Conservation (phyloP, 202 grass and related monocot species). For the Zizania palustris region DNA sequence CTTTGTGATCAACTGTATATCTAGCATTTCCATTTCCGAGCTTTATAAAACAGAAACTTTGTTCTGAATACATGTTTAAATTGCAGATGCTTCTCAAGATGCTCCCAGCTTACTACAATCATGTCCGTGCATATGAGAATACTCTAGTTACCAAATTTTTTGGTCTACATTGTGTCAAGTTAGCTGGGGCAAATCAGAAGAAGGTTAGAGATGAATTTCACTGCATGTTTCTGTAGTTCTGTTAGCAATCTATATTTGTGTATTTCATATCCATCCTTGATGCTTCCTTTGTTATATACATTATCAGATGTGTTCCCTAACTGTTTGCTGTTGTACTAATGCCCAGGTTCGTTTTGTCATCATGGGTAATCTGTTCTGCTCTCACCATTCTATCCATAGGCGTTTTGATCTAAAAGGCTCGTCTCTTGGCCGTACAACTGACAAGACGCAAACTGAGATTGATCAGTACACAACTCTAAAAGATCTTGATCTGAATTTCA, state of each 20-base stretch:
- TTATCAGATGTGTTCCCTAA: constrained; percentile 26
- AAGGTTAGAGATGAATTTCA: constrained; percentile 70
- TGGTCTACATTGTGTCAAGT: constrained; percentile 90
- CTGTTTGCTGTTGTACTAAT: constrained; percentile 34
- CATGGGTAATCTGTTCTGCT: constrained; percentile 98
- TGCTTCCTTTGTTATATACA: background rate
- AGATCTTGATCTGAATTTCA: constrained; percentile 98
- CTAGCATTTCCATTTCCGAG: constrained; percentile 30
- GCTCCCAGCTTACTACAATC: constrained; percentile 97
- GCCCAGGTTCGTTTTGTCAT: constrained; percentile 97
- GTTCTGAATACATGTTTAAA: constrained; percentile 40
- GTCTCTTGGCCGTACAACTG: constrained; percentile 85
- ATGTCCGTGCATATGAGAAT: constrained; percentile 85
- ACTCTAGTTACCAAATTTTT: constrained; percentile 95
- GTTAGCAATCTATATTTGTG: background rate
- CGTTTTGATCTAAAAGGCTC: constrained; percentile 99
- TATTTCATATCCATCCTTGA: constrained; percentile 37
- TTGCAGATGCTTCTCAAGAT: constrained; percentile 94
- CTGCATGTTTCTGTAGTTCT: background rate
- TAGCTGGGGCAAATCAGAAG: constrained; percentile 89
- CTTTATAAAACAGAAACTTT: constrained; percentile 30
- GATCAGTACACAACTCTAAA: constrained; percentile 97
- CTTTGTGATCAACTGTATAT: constrained; percentile 5
- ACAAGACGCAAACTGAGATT: constrained; percentile 85
- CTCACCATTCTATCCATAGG: constrained; percentile 79